phyloP scores from a whole-genome alignment of 768 basidiomycete species.

The Auriscalpium orientale region DNA sequence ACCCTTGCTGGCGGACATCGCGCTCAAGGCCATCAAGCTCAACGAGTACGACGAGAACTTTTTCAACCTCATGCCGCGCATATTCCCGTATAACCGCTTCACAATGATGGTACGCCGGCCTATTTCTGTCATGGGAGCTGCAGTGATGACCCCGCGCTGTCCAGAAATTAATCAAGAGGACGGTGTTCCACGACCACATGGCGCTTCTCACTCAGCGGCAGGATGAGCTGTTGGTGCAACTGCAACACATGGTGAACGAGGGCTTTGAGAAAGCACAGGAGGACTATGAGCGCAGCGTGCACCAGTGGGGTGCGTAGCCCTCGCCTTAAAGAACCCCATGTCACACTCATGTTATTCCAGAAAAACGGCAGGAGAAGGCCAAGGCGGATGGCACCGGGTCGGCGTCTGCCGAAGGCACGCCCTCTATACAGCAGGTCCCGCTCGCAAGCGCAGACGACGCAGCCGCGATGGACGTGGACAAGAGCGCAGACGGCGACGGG shows the following conservation, averaged over 20 bases:
- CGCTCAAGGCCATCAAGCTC: constrained; percentile 70
- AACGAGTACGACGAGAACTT: constrained; percentile 91
- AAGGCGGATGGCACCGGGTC: constrained; percentile 26
- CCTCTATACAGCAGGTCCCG: constrained; percentile 20
- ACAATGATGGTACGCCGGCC: constrained; percentile 68
- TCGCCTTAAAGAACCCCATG: background rate
- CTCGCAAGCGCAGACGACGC: constrained; percentile 19
- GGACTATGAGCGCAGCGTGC: constrained; percentile 67
- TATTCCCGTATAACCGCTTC: constrained; percentile 94
- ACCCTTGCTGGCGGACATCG: constrained; percentile 60
- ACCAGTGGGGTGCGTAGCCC: constrained; percentile 53
- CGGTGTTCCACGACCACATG: constrained; percentile 72
- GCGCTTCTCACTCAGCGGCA: constrained; percentile 60
- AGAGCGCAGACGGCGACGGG: constrained; percentile 24
- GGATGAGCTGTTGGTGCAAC: constrained; percentile 56
- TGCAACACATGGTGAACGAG: constrained; percentile 52
- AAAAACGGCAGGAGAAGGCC: constrained; percentile 35
- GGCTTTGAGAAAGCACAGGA: constrained; percentile 65
- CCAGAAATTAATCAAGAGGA: constrained; percentile 89
- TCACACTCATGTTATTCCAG: constrained; percentile 19
- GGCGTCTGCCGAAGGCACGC: constrained; percentile 18
- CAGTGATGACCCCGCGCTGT: background rate
- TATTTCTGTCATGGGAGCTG: background rate
- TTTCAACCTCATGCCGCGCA: constrained; percentile 76
- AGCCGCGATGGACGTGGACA: constrained; percentile 13